phyloP scores from a whole-genome alignment of 1,139 yeast species.

The Zygotorulaspora mrakii region DNA sequence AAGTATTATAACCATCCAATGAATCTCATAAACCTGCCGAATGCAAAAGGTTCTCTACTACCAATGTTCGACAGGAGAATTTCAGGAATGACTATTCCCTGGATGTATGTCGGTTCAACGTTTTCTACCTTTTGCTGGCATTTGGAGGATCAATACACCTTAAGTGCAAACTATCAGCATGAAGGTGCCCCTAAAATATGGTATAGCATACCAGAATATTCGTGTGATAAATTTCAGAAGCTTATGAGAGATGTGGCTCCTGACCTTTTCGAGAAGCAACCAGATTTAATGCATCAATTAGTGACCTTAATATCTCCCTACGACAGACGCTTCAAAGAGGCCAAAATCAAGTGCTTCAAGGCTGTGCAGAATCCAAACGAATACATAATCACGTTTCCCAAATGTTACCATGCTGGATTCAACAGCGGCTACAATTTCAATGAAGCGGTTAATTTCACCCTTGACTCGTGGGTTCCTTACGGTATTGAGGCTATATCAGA shows the following conservation, averaged over 20 bases:
- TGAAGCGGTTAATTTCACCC: constrained; percentile 77
- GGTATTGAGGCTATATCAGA: constrained; percentile 58
- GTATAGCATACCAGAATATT: constrained; percentile 67
- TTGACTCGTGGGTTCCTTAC: constrained; percentile 62
- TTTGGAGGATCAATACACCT: constrained; percentile 75
- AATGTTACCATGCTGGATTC: constrained; percentile 79
- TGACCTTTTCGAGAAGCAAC: constrained; percentile 78
- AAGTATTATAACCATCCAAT: constrained; percentile 55
- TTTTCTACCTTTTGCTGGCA: constrained; percentile 84
- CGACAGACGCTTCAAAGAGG: constrained; percentile 41
- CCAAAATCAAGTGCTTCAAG: constrained; percentile 59
- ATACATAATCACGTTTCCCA: constrained; percentile 68
- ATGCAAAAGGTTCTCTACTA: constrained; percentile 59
- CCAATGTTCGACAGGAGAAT: constrained; percentile 58
- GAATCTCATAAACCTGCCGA: constrained; percentile 65
- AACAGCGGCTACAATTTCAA: constrained; percentile 74
- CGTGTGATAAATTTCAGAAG: constrained; percentile 52
- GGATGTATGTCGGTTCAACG: constrained; percentile 74
- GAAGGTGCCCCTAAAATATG: constrained; percentile 71
- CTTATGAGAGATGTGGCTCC: constrained; percentile 63
- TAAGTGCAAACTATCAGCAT: constrained; percentile 76
- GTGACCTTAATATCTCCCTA: constrained; percentile 76
- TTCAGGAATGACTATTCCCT: constrained; percentile 80
- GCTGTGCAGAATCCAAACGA: constrained; percentile 83
- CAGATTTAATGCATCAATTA: constrained; percentile 82